These are phyloP conservation scores for Hibiscus trionum DNA, from an alignment of 345 rosid species.

Conservation along the genomic window DNA sequence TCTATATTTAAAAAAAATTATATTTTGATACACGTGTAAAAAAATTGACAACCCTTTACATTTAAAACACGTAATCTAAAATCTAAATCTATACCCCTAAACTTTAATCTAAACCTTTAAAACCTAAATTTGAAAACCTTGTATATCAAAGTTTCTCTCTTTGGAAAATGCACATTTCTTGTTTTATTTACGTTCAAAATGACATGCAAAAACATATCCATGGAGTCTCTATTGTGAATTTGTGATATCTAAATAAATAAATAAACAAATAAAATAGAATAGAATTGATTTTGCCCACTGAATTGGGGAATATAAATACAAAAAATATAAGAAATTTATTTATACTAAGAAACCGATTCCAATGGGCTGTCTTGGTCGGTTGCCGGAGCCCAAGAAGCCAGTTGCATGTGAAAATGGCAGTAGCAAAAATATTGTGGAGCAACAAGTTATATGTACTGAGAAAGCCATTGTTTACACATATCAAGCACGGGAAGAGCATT, in stretches of 20 bases:
- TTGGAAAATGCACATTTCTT: no score
- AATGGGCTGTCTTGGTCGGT: background rate
- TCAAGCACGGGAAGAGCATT: slow-evolving; percentile 91
- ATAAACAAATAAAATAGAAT: background rate
- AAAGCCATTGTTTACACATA: slow-evolving; percentile 94
- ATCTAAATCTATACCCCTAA: no score
- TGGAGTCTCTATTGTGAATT: background rate
- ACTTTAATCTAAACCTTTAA: no score
- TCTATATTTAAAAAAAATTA: no score
- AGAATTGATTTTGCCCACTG: background rate
- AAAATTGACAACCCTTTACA: no score
- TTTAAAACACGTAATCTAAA: no score
- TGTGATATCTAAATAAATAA: no score
- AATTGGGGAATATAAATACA: background rate
- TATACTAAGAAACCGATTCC: background rate
- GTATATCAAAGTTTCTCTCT: no score
- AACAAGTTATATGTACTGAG: slow-evolving; percentile 59
- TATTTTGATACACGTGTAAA: no score
- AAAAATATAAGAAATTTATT: background rate
- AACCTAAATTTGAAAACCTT: no score
- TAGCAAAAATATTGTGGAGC: background rate
- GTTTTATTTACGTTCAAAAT: no score
- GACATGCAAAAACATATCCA: background rate
- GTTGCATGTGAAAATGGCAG: background rate
- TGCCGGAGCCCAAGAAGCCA: background rate